Evolutionary conservation across 371 early-diverging fungal species (phyloP).

Genomic region (Phascolomyces articulosus): DNA sequence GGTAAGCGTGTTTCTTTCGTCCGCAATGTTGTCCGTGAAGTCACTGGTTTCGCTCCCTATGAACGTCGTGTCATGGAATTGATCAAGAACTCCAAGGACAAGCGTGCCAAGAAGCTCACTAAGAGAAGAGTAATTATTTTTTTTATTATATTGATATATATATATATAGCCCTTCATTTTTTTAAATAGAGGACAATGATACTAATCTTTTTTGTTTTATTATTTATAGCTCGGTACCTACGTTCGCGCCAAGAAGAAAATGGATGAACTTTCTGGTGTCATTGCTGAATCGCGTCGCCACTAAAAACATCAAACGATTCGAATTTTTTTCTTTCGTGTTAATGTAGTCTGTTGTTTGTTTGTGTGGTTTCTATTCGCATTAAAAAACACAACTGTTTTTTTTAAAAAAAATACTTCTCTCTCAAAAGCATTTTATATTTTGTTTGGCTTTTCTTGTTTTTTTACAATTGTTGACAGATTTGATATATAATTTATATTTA

Average conservation of each 20-base stretch:
- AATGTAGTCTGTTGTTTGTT: slow-evolving; percentile 2
- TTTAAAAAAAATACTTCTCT: too few species aligned
- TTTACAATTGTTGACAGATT: background rate
- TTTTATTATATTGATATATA: background rate
- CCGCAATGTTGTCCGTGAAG: slow-evolving; percentile 94
- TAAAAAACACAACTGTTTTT: background rate
- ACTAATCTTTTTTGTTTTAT: background rate
- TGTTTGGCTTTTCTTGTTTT: background rate
- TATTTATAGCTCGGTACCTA: slow-evolving; percentile 88
- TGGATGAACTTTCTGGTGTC: slow-evolving; percentile 94
- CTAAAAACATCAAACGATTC: slow-evolving; percentile 5
- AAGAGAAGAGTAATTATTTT: slow-evolving; percentile 84
- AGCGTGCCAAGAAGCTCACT: slow-evolving; percentile 98
- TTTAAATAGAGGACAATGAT: background rate
- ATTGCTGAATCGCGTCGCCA: slow-evolving; percentile 96
- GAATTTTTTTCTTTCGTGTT: background rate
- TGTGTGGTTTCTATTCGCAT: slow-evolving; percentile 6
- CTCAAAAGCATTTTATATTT: background rate
- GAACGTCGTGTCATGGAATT: slow-evolving; percentile 99
- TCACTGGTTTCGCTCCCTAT: slow-evolving; percentile 97
- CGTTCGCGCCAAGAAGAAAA: slow-evolving; percentile 97
- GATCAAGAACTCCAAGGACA: slow-evolving; percentile 99
- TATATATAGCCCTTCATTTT: background rate
- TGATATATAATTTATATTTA: slow-evolving; percentile 1
- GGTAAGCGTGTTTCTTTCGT: slow-evolving; percentile 92